Conservation (phyloP, 2,329 filamentous ascomycete genomes). For the Botryotinia convoluta region DNA sequence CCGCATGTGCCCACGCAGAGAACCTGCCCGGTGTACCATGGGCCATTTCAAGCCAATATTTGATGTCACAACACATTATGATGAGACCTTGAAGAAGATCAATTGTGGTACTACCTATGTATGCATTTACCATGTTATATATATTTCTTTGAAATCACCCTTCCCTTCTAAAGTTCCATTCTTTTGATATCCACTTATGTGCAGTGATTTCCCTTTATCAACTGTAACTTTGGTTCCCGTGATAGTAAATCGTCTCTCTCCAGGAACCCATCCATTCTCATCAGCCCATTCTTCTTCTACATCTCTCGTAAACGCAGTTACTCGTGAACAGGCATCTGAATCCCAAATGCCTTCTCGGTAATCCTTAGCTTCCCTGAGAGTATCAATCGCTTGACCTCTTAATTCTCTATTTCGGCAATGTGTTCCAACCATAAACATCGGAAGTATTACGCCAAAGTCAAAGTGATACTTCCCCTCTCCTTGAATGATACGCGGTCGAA, state of each 20-base stretch:
- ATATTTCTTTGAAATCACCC: neutral
- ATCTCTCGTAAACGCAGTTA: conserved; percentile 13
- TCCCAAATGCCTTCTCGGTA: conserved; percentile 28
- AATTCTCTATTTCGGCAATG: conserved; percentile 21
- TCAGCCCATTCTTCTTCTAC: conserved; percentile 24
- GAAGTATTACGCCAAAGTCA: conserved; percentile 23
- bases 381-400: conserved; percentile 19
- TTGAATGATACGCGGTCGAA: conserved; percentile 16
- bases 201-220: neutral
- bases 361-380: conserved; percentile 12
- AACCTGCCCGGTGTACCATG: neutral
- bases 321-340: conserved; percentile 12
- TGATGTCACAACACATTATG: neutral
- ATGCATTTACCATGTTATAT: conserved; percentile 1
- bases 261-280: conserved; percentile 15
- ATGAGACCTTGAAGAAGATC: neutral
- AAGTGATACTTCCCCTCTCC: conserved; percentile 21
- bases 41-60: neutral
- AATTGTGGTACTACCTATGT: neutral
- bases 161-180: conserved; percentile 15
- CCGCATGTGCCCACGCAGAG: neutral
- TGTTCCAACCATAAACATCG: conserved; percentile 19
- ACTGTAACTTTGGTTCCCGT: conserved; percentile 6
- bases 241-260: conserved; percentile 14
- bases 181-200: conserved; percentile 17